phyloP scores from a whole-genome alignment of 257 asterid genomes.

The Gentiana macrophylla region DNA sequence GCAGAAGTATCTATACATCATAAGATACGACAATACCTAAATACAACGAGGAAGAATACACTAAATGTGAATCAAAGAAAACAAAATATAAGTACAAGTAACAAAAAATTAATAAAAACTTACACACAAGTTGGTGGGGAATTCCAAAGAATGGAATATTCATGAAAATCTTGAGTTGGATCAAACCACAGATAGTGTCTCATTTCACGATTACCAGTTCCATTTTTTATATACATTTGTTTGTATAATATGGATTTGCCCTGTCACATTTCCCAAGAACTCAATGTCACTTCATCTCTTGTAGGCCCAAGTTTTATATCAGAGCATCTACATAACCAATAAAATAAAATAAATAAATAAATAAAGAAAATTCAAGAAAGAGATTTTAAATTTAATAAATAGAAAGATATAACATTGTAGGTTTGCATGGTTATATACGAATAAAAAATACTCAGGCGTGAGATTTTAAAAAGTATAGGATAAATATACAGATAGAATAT shows the following conservation, averaged over 20 bases:
- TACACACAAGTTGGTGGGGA: slow-evolving; percentile 63
- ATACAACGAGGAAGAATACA: too few species aligned
- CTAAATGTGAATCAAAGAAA: too few species aligned
- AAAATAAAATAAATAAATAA: too few species aligned
- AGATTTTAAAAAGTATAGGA: not conserved
- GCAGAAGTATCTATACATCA: too few species aligned
- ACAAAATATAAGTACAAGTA: not conserved
- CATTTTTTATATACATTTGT: slow-evolving; percentile 85
- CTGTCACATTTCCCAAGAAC: slow-evolving; percentile 90
- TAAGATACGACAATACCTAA: too few species aligned
- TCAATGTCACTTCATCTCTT: slow-evolving; percentile 88
- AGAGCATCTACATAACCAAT: slow-evolving; percentile 44
- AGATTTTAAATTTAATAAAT: too few species aligned
- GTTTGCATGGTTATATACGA: too few species aligned
- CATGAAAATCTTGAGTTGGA: slow-evolving; percentile 72
- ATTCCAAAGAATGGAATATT: slow-evolving; percentile 85
- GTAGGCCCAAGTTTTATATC: slow-evolving; percentile 69
- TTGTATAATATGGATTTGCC: slow-evolving; percentile 76
- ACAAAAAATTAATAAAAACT: slow-evolving; percentile 11
- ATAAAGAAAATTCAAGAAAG: too few species aligned
- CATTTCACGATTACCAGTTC: slow-evolving; percentile 91
- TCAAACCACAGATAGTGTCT: slow-evolving; percentile 89
- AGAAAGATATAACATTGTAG: too few species aligned
- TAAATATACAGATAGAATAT: too few species aligned
- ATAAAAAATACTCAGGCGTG: too few species aligned